Evolutionary conservation across 768 basidiomycete genomes (phyloP).

Genomic region (Lactifluus echinatus): DNA sequence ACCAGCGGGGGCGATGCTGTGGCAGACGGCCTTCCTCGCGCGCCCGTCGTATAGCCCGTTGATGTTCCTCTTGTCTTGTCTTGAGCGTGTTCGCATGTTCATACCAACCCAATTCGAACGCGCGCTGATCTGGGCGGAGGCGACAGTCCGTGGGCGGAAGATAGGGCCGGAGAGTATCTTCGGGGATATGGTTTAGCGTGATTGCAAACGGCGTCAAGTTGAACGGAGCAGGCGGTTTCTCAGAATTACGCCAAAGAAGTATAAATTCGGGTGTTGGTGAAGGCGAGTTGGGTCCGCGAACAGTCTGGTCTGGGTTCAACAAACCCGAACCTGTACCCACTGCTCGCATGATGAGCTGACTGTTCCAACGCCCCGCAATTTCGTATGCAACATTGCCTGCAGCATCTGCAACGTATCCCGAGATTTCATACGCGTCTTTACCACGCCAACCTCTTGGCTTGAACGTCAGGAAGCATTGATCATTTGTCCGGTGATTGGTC

Average conservation of each 20-base stretch:
- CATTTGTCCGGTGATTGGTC: constrained; percentile 85
- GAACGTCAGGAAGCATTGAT: constrained; percentile 84
- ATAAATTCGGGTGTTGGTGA: constrained; percentile 61
- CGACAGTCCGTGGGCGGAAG: constrained; percentile 89
- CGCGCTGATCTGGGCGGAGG: constrained; percentile 85
- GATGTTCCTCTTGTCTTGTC: constrained; percentile 72
- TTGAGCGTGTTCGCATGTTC: constrained; percentile 79
- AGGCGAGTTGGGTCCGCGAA: constrained; percentile 39
- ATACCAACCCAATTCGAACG: constrained; percentile 85
- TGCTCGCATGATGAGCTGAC: constrained; percentile 80
- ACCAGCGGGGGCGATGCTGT: constrained; percentile 84
- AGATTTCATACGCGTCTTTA: constrained; percentile 87
- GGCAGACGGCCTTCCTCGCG: constrained; percentile 66
- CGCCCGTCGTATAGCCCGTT: constrained; percentile 57
- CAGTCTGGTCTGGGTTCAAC: constrained; percentile 63
- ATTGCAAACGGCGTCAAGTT: constrained; percentile 94
- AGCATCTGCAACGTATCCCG: constrained; percentile 67
- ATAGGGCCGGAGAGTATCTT: constrained; percentile 56
- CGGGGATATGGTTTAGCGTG: constrained; percentile 82
- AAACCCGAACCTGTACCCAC: constrained; percentile 47
- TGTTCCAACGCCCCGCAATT: constrained; percentile 93
- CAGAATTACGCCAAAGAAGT: constrained; percentile 88
- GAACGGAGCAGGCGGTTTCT: constrained; percentile 77
- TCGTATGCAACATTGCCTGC: constrained; percentile 66
- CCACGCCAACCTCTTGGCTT: constrained; percentile 95